A percentile compares a stretch with the other conserved stretches of the same genome.
phyloP scores from a whole-genome alignment of 139 green algal species.

The Eudorina sp. region DNA sequence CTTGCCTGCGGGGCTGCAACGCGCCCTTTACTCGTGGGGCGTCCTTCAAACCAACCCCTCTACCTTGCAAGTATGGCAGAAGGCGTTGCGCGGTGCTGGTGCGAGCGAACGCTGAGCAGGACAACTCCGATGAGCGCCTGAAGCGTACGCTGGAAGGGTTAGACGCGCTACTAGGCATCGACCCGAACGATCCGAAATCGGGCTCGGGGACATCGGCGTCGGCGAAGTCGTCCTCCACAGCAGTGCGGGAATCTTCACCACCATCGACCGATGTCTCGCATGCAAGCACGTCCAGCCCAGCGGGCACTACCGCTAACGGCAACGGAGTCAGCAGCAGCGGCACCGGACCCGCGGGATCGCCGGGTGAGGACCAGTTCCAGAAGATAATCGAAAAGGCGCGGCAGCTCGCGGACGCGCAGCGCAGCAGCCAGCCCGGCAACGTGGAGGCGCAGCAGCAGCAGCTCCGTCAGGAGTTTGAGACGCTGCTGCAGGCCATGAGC shows the following conservation, averaged over 20 bases:
- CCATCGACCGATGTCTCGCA: background rate
- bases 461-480: constrained; percentile 80
- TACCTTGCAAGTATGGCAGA: background rate
- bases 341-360: constrained; percentile 1
- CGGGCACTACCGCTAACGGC: background rate
- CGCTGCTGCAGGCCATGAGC: constrained; percentile 61
- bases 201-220: background rate
- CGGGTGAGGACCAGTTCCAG: constrained; percentile 53
- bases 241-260: constrained; percentile 2
- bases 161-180: constrained; percentile 86
- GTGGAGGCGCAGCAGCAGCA: constrained; percentile 58
- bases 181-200: constrained; percentile 68
- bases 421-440: constrained; percentile 21
- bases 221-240: constrained; percentile 15
- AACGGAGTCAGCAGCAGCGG: constrained; percentile 7
- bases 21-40: background rate
- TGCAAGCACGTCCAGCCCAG: background rate
- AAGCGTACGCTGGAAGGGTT: constrained; percentile 78
- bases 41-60: background rate
- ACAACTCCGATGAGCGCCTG: constrained; percentile 55
- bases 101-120: background rate
- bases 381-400: constrained; percentile 64
- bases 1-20: background rate
- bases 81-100: constrained; percentile 19
- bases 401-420: constrained; percentile 47